Percentiles rank a stretch among this genome's conserved stretches.
These are phyloP conservation scores for Xanthoconium separans DNA, from an alignment of 1,284 basidiomycete species.

Conservation along the genomic window DNA sequence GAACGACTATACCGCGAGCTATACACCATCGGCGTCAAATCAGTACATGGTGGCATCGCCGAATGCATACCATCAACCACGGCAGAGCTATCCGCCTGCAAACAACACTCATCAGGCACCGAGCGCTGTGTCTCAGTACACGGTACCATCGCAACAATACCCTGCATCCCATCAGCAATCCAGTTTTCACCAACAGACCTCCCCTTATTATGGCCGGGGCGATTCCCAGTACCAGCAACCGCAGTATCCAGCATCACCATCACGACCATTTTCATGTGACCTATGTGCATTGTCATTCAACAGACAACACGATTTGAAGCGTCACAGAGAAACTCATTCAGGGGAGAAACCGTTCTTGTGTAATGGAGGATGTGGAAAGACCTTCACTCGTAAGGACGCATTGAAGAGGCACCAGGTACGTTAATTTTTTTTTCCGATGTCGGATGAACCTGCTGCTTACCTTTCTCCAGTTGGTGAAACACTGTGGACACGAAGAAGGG, in stretches of 20 bases:
- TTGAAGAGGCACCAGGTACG: slow-evolving; percentile 77
- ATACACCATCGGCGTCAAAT: slow-evolving; percentile 12
- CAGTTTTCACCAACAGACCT: slow-evolving; percentile 13
- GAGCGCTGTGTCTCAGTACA: slow-evolving; percentile 23
- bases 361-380: slow-evolving; percentile 79
- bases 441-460: slow-evolving; percentile 13
- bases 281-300: slow-evolving; percentile 80
- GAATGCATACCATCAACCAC: slow-evolving; percentile 26
- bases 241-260: slow-evolving; percentile 66
- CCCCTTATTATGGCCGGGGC: slow-evolving; percentile 31
- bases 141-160: slow-evolving; percentile 29
- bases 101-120: slow-evolving; percentile 19
- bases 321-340: slow-evolving; percentile 77
- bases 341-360: slow-evolving; percentile 79
- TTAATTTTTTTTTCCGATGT: slow-evolving; percentile 7
- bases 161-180: slow-evolving; percentile 23
- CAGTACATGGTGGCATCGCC: slow-evolving; percentile 23
- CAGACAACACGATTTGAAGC: slow-evolving; percentile 77
- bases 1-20: slow-evolving; percentile 22
- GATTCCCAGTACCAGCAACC: slow-evolving; percentile 28
- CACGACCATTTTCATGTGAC: slow-evolving; percentile 72
- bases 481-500: slow-evolving; percentile 68
- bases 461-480: slow-evolving; percentile 63
- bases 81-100: slow-evolving; percentile 30
- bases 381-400: slow-evolving; percentile 80